Evolutionary conservation across 1,284 basidiomycete species (phyloP).

Genomic region (Hymenochaete sp.): DNA sequence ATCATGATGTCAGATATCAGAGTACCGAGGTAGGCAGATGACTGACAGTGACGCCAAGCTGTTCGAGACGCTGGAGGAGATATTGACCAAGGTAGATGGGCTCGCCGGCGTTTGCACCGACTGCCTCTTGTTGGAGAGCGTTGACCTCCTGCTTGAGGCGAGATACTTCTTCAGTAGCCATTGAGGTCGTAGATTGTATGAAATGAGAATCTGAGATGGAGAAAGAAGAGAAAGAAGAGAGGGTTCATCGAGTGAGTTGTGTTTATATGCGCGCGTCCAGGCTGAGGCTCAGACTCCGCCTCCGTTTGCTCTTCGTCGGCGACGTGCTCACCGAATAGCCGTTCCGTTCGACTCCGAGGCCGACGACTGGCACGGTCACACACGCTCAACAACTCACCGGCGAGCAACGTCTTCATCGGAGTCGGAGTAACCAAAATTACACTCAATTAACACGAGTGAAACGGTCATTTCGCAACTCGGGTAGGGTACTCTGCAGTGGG

Average conservation of each 20-base stretch:
- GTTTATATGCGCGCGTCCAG: constrained; percentile 3
- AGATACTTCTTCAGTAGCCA: constrained; percentile 13
- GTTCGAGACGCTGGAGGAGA: constrained; percentile 60
- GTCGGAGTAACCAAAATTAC: too few species aligned
- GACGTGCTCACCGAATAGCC: too few species aligned
- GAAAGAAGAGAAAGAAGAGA: not conserved
- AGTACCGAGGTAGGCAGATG: not conserved
- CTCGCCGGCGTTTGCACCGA: constrained; percentile 10
- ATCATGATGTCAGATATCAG: constrained; percentile 17
- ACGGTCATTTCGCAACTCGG: too few species aligned
- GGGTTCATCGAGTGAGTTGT: not conserved
- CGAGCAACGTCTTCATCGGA: too few species aligned
- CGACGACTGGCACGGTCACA: not conserved
- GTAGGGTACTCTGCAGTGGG: too few species aligned
- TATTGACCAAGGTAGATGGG: constrained; percentile 59
- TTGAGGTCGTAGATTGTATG: not conserved
- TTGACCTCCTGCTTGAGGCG: constrained; percentile 13
- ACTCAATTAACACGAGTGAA: too few species aligned
- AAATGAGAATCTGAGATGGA: not conserved
- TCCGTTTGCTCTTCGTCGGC: too few species aligned
- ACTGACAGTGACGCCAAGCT: constrained; percentile 57
- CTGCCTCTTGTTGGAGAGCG: constrained; percentile 7
- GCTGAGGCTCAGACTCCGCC: too few species aligned
- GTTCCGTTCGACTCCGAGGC: not conserved
- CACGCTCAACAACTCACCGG: too few species aligned